These are phyloP conservation scores for Omphalotus guepiniiformis DNA, from an alignment of 768 basidiomycete genomes.

Conservation along the genomic window DNA sequence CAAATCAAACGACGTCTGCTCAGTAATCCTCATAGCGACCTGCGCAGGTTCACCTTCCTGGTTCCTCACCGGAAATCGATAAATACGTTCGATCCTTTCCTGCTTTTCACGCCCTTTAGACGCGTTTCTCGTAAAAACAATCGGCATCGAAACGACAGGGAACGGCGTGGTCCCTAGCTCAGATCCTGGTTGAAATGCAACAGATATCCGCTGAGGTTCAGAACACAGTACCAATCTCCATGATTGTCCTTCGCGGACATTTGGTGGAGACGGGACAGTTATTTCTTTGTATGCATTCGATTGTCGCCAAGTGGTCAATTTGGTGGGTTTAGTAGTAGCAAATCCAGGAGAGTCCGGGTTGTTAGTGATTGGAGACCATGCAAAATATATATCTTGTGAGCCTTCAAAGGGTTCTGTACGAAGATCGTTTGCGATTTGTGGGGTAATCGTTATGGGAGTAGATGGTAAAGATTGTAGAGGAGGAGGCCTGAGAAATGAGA, in stretches of 20 bases:
- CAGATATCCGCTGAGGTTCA: constrained; percentile 23
- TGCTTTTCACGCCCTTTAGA: constrained; percentile 46
- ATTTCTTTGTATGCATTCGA: constrained; percentile 74
- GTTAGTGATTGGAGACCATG: constrained; percentile 47
- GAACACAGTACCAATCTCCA: constrained; percentile 66
- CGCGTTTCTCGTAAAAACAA: constrained; percentile 34
- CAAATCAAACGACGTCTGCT: constrained; percentile 87
- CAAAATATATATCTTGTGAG: constrained; percentile 63
- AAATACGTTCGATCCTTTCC: constrained; percentile 60
- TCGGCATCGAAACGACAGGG: constrained; percentile 67
- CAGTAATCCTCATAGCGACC: constrained; percentile 47
- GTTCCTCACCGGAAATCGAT: constrained; percentile 29
- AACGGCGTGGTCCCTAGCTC: constrained; percentile 45
- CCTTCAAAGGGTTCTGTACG: constrained; percentile 66
- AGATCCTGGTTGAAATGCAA: constrained; percentile 29
- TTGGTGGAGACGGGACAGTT: constrained; percentile 57
- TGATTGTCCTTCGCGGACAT: constrained; percentile 44
- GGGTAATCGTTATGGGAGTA: constrained; percentile 57
- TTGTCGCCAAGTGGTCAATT: constrained; percentile 70
- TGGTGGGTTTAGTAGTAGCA: constrained; percentile 39
- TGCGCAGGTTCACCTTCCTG: constrained; percentile 16
- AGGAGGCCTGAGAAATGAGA: constrained; percentile 88
- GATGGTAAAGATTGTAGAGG: constrained; percentile 46
- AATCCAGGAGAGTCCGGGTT: constrained; percentile 16
- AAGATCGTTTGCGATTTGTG: constrained; percentile 87